phyloP scores from a whole-genome alignment of 2,329 filamentous ascomycete genomes.

The Diaporthe capsici region DNA sequence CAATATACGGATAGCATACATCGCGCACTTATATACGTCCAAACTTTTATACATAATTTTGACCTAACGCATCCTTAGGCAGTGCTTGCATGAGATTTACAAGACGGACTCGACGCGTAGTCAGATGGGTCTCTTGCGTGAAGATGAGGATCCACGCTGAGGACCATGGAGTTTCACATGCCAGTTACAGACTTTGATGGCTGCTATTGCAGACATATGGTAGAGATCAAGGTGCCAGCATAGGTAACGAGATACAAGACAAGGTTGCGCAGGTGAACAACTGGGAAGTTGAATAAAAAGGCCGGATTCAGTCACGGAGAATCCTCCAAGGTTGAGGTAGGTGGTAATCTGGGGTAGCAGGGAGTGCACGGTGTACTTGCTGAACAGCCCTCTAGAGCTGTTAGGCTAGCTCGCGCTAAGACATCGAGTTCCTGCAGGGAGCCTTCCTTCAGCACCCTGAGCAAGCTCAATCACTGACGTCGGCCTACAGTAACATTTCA shows the following conservation, averaged over 20 bases:
- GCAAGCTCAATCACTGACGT: neutral
- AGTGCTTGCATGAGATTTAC: neutral
- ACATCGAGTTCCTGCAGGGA: constrained; percentile 12
- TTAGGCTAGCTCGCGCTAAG: constrained; percentile 1
- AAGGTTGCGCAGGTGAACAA: neutral
- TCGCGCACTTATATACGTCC: too few relatives aligned
- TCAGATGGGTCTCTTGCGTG: neutral
- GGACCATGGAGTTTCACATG: neutral
- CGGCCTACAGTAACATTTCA: constrained; percentile 10
- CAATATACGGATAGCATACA: neutral
- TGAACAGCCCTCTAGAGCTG: neutral
- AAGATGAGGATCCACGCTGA: neutral
- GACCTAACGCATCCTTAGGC: neutral
- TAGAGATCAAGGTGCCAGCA: neutral
- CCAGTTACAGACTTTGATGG: too few relatives aligned
- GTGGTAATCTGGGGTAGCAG: neutral
- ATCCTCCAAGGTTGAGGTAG: neutral
- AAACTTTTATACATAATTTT: neutral
- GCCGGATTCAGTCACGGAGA: neutral
- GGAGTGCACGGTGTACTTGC: neutral
- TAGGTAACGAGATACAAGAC: too few relatives aligned
- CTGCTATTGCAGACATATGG: neutral
- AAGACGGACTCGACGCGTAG: neutral
- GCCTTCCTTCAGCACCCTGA: neutral
- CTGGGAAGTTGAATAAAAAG: neutral